Conservation (phyloP, 2,329 filamentous ascomycete genomes). For the Thelonectria discophora region DNA sequence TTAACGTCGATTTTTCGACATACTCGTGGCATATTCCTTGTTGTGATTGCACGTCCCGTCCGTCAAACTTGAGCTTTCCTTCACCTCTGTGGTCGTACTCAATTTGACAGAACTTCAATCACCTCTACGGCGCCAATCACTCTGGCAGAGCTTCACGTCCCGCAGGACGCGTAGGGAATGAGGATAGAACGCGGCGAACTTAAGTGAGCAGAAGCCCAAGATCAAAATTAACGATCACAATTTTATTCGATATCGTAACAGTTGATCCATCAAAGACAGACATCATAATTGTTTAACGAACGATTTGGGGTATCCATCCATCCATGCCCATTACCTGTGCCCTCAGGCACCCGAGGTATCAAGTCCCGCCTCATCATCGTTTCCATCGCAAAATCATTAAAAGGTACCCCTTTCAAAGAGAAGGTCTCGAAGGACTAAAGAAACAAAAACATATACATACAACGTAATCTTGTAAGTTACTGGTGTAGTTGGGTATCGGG, state of each 20-base stretch:
- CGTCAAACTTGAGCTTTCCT: not conserved
- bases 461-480: not conserved
- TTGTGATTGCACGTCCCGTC: not conserved
- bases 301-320: conserved; percentile 35
- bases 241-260: not conserved
- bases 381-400: conserved; percentile 3
- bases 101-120: no score
- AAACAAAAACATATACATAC: conserved; percentile 10
- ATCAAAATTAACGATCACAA: not conserved
- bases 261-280: conserved; percentile 6
- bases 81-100: no score
- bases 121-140: no score
- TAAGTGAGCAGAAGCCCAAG: not conserved
- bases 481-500: conserved; percentile 18
- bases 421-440: conserved; percentile 1
- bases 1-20: conserved; percentile 22
- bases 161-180: no score
- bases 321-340: conserved; percentile 17
- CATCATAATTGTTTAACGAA: conserved; percentile 23
- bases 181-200: no score
- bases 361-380: conserved; percentile 16
- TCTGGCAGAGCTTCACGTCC: no score
- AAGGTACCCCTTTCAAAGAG: conserved; percentile 5
- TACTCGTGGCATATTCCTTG: not conserved
- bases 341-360: conserved; percentile 35